Conservation (phyloP, 2,329 filamentous ascomycete genomes). For the Hypoxylon sp. region DNA sequence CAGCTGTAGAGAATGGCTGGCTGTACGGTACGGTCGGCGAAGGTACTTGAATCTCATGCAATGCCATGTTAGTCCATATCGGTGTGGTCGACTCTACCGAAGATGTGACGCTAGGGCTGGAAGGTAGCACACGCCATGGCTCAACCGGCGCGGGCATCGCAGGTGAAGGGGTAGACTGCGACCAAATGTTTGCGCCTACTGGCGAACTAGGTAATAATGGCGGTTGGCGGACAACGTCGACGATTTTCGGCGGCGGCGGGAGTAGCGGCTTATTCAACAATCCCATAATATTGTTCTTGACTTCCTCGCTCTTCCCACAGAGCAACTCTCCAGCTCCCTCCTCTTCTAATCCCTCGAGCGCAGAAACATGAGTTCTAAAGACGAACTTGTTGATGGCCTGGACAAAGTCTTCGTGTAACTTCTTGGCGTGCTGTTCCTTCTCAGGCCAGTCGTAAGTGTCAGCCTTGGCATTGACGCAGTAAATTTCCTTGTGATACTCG, state of each 20-base stretch:
- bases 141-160: slow-evolving; percentile 81
- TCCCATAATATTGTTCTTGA: slow-evolving; percentile 86
- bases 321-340: slow-evolving; percentile 95
- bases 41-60: slow-evolving; percentile 80
- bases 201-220: slow-evolving; percentile 88
- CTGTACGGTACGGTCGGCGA: slow-evolving; percentile 87
- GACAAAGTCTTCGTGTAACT: slow-evolving; percentile 95
- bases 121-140: slow-evolving; percentile 91
- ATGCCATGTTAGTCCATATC: slow-evolving; percentile 84
- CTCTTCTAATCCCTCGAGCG: slow-evolving; percentile 95
- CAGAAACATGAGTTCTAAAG: slow-evolving; percentile 88
- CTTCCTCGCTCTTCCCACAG: slow-evolving; percentile 91
- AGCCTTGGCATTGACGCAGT: slow-evolving; percentile 90
- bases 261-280: slow-evolving; percentile 89
- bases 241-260: slow-evolving; percentile 86
- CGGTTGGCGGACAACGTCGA: slow-evolving; percentile 89
- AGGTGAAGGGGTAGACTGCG: slow-evolving; percentile 75
- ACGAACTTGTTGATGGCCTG: slow-evolving; percentile 98
- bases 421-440: slow-evolving; percentile 96
- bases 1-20: slow-evolving; percentile 80
- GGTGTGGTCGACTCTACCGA: slow-evolving; percentile 79
- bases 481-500: slow-evolving; percentile 96
- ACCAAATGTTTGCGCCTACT: slow-evolving; percentile 83
- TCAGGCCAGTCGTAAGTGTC: slow-evolving; percentile 95
- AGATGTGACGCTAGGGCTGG: slow-evolving; percentile 84